These are phyloP conservation scores for Pleurotus salmoneostramineus DNA, from an alignment of 768 basidiomycete genomes.

Conservation along the genomic window DNA sequence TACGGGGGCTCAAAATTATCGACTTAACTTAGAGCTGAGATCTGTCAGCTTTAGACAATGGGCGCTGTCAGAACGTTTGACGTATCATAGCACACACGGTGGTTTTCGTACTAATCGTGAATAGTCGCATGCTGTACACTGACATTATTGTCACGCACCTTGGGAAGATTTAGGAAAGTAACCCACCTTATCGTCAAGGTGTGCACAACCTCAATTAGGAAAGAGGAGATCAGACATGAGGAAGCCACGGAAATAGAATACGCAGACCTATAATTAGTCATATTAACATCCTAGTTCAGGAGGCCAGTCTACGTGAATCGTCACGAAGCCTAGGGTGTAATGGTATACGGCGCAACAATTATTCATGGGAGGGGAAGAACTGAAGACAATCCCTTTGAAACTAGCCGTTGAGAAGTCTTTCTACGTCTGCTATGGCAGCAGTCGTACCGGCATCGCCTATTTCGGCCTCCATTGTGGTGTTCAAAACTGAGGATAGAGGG, in stretches of 20 bases:
- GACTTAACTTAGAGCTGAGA: not conserved
- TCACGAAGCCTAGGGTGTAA: too few relatives aligned
- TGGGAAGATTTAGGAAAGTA: not conserved
- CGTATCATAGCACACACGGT: not conserved
- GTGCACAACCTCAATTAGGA: not conserved
- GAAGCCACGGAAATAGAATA: not conserved
- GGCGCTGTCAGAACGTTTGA: not conserved
- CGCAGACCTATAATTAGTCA: slow-evolving; percentile 1
- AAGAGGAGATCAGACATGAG: not conserved
- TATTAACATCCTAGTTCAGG: slow-evolving; percentile 1
- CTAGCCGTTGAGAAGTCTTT: too few relatives aligned
- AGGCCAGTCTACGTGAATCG: not conserved
- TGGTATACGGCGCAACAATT: too few relatives aligned
- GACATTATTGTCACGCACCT: not conserved
- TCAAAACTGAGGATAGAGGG: too few relatives aligned
- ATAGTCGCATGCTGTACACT: not conserved
- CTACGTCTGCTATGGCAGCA: too few relatives aligned
- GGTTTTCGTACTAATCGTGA: not conserved
- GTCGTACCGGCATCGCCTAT: too few relatives aligned
- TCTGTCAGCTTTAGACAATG: not conserved
- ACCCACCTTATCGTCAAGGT: slow-evolving; percentile 1
- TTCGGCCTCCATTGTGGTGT: too few relatives aligned
- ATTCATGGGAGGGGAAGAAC: too few relatives aligned
- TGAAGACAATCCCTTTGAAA: too few relatives aligned
- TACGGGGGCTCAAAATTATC: not conserved